These are phyloP conservation scores for Blastobotrys capitulatus DNA, from an alignment of 1,139 yeast genomes.

Conservation along the genomic window DNA sequence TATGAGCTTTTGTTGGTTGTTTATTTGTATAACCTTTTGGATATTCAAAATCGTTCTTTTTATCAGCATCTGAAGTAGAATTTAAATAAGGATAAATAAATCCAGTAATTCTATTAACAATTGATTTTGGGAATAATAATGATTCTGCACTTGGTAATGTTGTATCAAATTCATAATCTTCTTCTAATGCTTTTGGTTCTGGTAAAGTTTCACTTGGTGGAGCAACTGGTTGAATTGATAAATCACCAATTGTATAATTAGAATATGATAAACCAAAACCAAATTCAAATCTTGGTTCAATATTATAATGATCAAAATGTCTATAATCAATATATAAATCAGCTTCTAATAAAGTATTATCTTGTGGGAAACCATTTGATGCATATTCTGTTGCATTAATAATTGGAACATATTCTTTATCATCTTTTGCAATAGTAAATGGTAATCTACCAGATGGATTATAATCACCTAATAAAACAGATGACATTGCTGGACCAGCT, in stretches of 20 bases:
- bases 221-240: slow-evolving; percentile 37
- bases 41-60: slow-evolving; percentile 40
- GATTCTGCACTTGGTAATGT: slow-evolving; percentile 41
- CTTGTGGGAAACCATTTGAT: slow-evolving; percentile 44
- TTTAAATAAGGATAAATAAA: slow-evolving; percentile 31
- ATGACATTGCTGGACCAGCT: slow-evolving; percentile 44
- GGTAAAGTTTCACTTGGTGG: slow-evolving; percentile 48
- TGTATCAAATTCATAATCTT: slow-evolving; percentile 18
- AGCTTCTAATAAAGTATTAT: slow-evolving; percentile 31
- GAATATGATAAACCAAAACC: slow-evolving; percentile 60
- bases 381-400: slow-evolving; percentile 32
- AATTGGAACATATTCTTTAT: slow-evolving; percentile 44
- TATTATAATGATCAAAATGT: slow-evolving; percentile 51
- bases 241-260: slow-evolving; percentile 37
- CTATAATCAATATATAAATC: slow-evolving; percentile 42
- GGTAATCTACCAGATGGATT: slow-evolving; percentile 62
- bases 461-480: slow-evolving; percentile 50
- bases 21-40: slow-evolving; percentile 49
- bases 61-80: slow-evolving; percentile 18
- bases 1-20: slow-evolving; percentile 35
- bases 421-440: slow-evolving; percentile 54
- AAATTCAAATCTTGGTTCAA: slow-evolving; percentile 55
- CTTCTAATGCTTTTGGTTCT: slow-evolving; percentile 41
- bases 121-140: slow-evolving; percentile 40
- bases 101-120: slow-evolving; percentile 17